A percentile compares a stretch with the other conserved stretches of the same genome.
Evolutionary conservation across 345 rosid genomes (phyloP).

Genomic region (Eucalyptus curtisii): DNA sequence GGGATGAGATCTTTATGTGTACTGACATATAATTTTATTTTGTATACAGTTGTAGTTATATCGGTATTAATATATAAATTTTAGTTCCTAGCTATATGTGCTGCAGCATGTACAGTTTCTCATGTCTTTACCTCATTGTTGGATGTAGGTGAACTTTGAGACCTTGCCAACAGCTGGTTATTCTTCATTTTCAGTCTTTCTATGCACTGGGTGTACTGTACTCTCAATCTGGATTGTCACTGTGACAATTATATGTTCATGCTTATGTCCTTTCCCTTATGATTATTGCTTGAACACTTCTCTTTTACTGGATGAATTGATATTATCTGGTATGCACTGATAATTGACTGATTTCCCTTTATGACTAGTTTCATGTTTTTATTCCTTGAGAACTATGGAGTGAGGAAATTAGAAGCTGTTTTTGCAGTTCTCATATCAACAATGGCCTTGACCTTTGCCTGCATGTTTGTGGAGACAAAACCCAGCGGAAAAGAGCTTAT

Average conservation of each 20-base stretch:
- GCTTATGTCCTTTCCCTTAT: not conserved
- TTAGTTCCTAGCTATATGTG: not conserved
- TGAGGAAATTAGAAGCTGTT: slow-evolving; percentile 76
- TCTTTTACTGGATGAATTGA: not conserved
- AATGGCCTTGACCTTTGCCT: slow-evolving; percentile 79
- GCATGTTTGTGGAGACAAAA: slow-evolving; percentile 86
- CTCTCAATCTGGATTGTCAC: not conserved
- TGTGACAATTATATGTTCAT: not conserved
- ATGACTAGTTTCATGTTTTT: slow-evolving; percentile 65
- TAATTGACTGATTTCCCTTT: not conserved
- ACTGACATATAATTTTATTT: not conserved
- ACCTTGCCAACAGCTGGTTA: not conserved
- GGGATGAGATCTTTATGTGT: not conserved
- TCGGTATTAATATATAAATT: not conserved
- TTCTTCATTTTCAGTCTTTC: not conserved
- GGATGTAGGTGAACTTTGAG: not conserved
- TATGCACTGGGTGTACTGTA: not conserved
- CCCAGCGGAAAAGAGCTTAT: slow-evolving; percentile 71
- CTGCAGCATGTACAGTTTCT: not conserved
- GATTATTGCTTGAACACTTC: not conserved
- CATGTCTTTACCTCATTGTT: not conserved
- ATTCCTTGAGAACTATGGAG: slow-evolving; percentile 75
- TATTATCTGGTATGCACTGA: not conserved
- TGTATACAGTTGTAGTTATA: not conserved
- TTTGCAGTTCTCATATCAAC: slow-evolving; percentile 70